phyloP scores from a whole-genome alignment of 2,329 filamentous ascomycete species.

The Purpureocillium takamizusanense region DNA sequence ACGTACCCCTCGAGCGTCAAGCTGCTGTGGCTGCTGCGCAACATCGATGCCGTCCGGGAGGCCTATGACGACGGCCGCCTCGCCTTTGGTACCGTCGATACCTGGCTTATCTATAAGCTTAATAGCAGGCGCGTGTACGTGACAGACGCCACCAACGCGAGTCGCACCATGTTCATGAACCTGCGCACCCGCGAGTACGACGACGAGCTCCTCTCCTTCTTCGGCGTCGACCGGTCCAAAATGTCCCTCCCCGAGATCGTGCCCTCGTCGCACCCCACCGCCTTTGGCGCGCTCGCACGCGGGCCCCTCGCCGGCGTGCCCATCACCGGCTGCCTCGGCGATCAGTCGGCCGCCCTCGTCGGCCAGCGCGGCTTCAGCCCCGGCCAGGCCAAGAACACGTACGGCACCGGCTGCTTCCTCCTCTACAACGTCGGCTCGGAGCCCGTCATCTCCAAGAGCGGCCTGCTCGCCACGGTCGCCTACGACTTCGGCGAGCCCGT shows the following conservation, averaged over 20 bases:
- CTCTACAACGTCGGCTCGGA: conserved; percentile 81
- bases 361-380: conserved; percentile 78
- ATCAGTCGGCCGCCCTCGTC: conserved; percentile 79
- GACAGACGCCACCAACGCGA: conserved; percentile 82
- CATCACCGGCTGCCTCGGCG: conserved; percentile 79
- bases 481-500: conserved; percentile 70
- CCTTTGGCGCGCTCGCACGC: conserved; percentile 58
- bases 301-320: conserved; percentile 60
- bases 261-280: conserved; percentile 64
- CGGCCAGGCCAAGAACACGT: conserved; percentile 83
- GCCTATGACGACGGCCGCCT: conserved; percentile 70
- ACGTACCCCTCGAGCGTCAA: conserved; percentile 86
- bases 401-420: conserved; percentile 83
- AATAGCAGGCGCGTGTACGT: conserved; percentile 71
- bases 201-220: conserved; percentile 67
- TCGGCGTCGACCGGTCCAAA: conserved; percentile 60
- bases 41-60: conserved; percentile 57
- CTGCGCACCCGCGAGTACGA: conserved; percentile 73
- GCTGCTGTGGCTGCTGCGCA: conserved; percentile 71
- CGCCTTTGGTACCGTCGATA: conserved; percentile 80
- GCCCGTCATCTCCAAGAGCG: conserved; percentile 77
- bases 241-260: conserved; percentile 75
- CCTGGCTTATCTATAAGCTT: conserved; percentile 79
- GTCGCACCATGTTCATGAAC: conserved; percentile 92
- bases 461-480: conserved; percentile 76